Conservation (phyloP, 116 monocot species). For the Iris pallida region DNA sequence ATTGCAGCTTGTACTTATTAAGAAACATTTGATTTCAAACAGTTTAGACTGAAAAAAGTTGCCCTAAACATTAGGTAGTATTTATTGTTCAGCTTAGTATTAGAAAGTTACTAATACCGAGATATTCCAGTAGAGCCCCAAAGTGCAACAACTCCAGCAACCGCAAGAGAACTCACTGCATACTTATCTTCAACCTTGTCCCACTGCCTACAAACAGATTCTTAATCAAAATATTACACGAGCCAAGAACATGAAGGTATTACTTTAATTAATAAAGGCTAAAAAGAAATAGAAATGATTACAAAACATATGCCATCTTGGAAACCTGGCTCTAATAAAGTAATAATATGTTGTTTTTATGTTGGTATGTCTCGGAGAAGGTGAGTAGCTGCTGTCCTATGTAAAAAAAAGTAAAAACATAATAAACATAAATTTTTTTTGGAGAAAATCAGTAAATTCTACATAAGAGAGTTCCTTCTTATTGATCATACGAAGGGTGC, state of each 20-base stretch:
- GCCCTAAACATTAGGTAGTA: not conserved
- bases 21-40: too few relatives aligned
- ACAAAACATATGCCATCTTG: slow-evolving; percentile 54
- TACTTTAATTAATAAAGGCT: not conserved
- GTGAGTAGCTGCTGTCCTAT: too few relatives aligned
- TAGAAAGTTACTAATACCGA: slow-evolving; percentile 37
- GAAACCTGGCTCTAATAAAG: slow-evolving; percentile 7
- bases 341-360: too few relatives aligned
- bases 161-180: slow-evolving; percentile 47
- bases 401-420: too few relatives aligned
- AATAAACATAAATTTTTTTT: too few relatives aligned
- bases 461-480: too few relatives aligned
- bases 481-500: too few relatives aligned
- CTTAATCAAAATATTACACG: not conserved
- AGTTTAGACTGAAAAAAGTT: too few relatives aligned
- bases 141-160: slow-evolving; percentile 52
- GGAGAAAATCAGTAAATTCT: too few relatives aligned
- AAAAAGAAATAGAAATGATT: slow-evolving; percentile 1
- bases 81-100: not conserved
- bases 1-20: too few relatives aligned
- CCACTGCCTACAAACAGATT: slow-evolving; percentile 55
- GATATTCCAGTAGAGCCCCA: slow-evolving; percentile 63
- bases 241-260: not conserved
- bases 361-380: too few relatives aligned
- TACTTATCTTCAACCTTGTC: slow-evolving; percentile 87